Evolutionary conservation across 345 rosid genomes (phyloP).

Genomic region (Aurinia saxatilis): DNA sequence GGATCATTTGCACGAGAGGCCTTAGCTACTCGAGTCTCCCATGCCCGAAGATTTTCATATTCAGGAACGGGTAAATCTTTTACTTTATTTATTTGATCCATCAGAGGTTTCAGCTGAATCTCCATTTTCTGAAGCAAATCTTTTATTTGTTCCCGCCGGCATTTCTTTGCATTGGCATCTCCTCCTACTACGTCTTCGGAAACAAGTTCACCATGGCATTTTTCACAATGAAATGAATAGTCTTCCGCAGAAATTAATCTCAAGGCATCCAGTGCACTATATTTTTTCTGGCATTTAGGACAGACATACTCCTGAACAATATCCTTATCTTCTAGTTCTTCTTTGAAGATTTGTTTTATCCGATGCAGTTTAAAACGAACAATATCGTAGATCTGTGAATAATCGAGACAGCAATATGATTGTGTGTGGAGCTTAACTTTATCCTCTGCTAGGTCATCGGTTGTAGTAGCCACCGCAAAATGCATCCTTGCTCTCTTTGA

Average conservation of each 20-base stretch:
- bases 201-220: constrained; percentile 80
- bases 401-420: constrained; percentile 80
- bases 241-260: constrained; percentile 56
- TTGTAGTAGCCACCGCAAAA: constrained; percentile 72
- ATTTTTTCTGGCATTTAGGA: constrained; percentile 79
- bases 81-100: constrained; percentile 69
- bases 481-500: constrained; percentile 73
- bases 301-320: constrained; percentile 86
- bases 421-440: constrained; percentile 81
- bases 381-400: constrained; percentile 82
- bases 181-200: constrained; percentile 79
- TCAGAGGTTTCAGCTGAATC: constrained; percentile 63
- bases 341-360: constrained; percentile 70
- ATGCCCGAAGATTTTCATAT: constrained; percentile 66
- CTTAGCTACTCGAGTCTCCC: constrained; percentile 87
- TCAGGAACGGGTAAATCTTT: constrained; percentile 77
- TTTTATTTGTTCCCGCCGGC: constrained; percentile 55
- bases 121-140: constrained; percentile 65
- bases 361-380: constrained; percentile 67
- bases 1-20: constrained; percentile 73
- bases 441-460: constrained; percentile 68
- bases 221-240: constrained; percentile 82
- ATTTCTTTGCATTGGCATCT: constrained; percentile 66
- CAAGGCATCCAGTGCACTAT: constrained; percentile 80
- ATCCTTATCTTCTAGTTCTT: constrained; percentile 78